phyloP scores from a whole-genome alignment of 1,139 yeast genomes.

The Diutina scorzettiae region DNA sequence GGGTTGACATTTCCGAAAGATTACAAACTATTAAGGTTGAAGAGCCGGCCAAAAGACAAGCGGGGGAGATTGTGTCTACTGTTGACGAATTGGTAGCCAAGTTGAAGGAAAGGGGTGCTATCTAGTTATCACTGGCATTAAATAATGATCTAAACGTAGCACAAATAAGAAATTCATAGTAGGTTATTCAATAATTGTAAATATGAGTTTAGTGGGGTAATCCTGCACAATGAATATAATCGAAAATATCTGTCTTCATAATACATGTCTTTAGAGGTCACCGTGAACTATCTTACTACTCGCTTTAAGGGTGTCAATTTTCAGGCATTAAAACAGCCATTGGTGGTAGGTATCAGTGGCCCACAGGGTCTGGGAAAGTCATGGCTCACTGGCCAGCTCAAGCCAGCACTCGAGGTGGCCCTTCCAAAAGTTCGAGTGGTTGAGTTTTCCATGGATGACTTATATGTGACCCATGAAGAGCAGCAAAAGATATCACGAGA shows the following conservation, averaged over 20 bases:
- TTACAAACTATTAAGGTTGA: conserved; percentile 61
- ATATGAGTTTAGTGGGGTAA: not conserved
- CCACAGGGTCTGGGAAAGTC: conserved; percentile 95
- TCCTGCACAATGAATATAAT: not conserved
- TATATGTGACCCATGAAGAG: conserved; percentile 55
- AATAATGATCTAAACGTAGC: too few species aligned
- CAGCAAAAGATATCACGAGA: conserved; percentile 24
- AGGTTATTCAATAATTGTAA: too few species aligned
- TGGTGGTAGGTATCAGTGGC: conserved; percentile 65
- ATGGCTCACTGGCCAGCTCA: conserved; percentile 41
- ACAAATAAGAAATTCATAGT: too few species aligned
- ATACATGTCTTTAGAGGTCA: not conserved
- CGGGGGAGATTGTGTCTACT: conserved; percentile 67
- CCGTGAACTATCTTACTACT: not conserved
- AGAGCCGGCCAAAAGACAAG: conserved; percentile 75
- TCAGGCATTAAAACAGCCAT: conserved; percentile 22
- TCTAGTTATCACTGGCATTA: too few species aligned
- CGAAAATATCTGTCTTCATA: not conserved
- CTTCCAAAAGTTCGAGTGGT: conserved; percentile 34
- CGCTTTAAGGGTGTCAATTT: not conserved
- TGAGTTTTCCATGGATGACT: conserved; percentile 74
- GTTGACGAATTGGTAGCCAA: conserved; percentile 78
- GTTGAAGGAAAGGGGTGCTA: conserved; percentile 59
- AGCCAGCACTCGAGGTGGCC: conserved; percentile 19
- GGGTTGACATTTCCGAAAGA: conserved; percentile 51